Conservation (phyloP, 352 stramenopile genomes). For the Globisporangium yorkense region DNA sequence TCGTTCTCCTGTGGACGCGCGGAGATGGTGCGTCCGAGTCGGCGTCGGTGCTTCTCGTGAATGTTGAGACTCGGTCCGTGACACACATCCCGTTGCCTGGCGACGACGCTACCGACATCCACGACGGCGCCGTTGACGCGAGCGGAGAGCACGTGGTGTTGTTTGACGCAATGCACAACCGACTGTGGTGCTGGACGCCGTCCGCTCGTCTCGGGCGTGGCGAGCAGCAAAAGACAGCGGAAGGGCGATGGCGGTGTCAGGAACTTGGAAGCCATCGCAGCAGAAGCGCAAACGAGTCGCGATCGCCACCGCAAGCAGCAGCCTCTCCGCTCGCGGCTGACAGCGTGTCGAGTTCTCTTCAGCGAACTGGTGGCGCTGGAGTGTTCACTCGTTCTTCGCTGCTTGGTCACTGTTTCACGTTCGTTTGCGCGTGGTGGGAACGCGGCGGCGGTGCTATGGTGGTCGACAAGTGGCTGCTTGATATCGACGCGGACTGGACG, state of each 20-base stretch:
- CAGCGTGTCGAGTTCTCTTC: neutral
- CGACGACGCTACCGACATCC: neutral
- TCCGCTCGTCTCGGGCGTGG: neutral
- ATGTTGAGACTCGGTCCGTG: neutral
- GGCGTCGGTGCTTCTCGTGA: neutral
- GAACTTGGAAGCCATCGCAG: neutral
- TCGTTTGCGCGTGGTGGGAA: constrained; percentile 10
- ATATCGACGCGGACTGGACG: constrained; percentile 12
- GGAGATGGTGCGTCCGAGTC: neutral
- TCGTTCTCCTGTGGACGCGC: constrained; percentile 6
- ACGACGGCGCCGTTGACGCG: constrained; percentile 1
- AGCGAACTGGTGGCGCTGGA: neutral
- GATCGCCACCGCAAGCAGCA: neutral
- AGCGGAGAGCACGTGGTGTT: constrained; percentile 1
- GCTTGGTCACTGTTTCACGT: constrained; percentile 18
- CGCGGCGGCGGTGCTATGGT: neutral
- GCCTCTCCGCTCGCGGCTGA: neutral
- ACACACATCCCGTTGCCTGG: neutral
- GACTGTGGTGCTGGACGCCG: constrained; percentile 3
- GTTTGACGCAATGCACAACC: neutral
- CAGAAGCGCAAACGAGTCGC: neutral
- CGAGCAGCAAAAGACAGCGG: neutral
- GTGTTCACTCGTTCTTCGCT: constrained; percentile 15
- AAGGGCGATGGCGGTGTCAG: neutral
- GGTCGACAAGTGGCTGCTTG: constrained; percentile 7